These are phyloP conservation scores for Ramaria rubella DNA, from an alignment of 768 basidiomycete genomes.

Conservation along the genomic window DNA sequence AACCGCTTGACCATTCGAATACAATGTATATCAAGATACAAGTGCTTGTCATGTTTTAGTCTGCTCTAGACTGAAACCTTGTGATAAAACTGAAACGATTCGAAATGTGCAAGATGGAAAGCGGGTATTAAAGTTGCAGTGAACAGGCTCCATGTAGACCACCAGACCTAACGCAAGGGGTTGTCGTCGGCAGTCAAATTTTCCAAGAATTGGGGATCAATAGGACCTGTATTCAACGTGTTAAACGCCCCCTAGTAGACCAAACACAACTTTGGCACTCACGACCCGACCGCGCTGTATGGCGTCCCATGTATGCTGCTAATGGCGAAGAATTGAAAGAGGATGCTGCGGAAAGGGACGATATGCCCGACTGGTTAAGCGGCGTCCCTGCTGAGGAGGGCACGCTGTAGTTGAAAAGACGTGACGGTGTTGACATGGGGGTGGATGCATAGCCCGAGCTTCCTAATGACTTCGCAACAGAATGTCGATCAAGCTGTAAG, in stretches of 20 bases:
- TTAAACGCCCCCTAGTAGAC: background rate
- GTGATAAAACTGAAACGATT: too few relatives aligned
- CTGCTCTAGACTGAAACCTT: too few relatives aligned
- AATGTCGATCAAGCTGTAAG: background rate
- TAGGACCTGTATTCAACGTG: background rate
- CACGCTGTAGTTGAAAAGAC: background rate
- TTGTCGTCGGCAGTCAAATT: constrained; percentile 5
- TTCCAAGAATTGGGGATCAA: constrained; percentile 1
- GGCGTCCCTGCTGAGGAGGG: constrained; percentile 4
- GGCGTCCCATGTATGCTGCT: constrained; percentile 5
- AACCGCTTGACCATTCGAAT: too few relatives aligned
- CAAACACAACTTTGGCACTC: background rate
- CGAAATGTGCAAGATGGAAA: too few relatives aligned
- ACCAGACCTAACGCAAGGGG: background rate
- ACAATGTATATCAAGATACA: too few relatives aligned
- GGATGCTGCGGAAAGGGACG: background rate
- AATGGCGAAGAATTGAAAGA: constrained; percentile 8
- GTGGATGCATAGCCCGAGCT: constrained; percentile 12
- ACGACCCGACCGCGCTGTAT: background rate
- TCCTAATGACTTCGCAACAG: background rate
- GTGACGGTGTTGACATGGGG: constrained; percentile 2
- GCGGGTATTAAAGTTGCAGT: too few relatives aligned
- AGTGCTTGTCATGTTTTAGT: too few relatives aligned
- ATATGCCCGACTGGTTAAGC: constrained; percentile 5
- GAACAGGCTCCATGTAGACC: too few relatives aligned